phyloP scores from a whole-genome alignment of 2,329 filamentous ascomycete species.

The Epichloe baconii region DNA sequence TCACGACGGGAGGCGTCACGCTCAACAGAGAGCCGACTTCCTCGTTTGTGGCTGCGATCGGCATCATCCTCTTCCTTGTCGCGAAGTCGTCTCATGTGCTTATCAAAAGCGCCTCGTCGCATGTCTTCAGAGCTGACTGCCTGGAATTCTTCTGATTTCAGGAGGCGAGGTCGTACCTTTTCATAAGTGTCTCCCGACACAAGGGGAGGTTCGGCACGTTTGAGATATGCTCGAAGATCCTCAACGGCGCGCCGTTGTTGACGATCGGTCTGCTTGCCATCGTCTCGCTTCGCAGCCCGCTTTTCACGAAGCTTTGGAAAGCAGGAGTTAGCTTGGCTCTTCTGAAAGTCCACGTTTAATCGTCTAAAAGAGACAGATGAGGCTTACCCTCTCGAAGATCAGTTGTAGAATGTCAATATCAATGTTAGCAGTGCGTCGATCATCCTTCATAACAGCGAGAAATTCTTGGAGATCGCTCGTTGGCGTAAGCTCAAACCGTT shows the following conservation, averaged over 20 bases:
- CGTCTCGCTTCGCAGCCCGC: conserved; percentile 66
- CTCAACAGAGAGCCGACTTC: conserved; percentile 41
- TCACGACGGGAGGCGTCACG: conserved; percentile 47
- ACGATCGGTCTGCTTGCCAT: conserved; percentile 74
- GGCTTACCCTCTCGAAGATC: conserved; percentile 66
- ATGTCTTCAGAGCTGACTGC: conserved; percentile 72
- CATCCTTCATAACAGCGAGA: conserved; percentile 64
- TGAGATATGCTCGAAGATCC: conserved; percentile 71
- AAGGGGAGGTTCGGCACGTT: conserved; percentile 79
- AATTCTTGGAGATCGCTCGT: conserved; percentile 87
- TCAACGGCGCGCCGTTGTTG: conserved; percentile 78
- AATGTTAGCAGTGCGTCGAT: conserved; percentile 80
- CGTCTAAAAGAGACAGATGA: not conserved
- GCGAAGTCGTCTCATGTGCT: conserved; percentile 76
- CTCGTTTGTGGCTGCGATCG: conserved; percentile 50
- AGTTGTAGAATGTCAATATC: conserved; percentile 64
- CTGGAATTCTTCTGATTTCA: conserved; percentile 72
- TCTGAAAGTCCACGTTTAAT: too few species aligned
- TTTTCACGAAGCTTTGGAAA: conserved; percentile 64
- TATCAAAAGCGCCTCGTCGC: conserved; percentile 77
- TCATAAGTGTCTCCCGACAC: conserved; percentile 73
- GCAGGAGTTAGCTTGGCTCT: not conserved
- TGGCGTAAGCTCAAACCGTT: conserved; percentile 78
- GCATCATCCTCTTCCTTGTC: conserved; percentile 81
- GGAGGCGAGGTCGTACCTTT: conserved; percentile 65